Evolutionary conservation across 2,329 filamentous ascomycete genomes (phyloP).

Genomic region (Coniochaeta prunicola): DNA sequence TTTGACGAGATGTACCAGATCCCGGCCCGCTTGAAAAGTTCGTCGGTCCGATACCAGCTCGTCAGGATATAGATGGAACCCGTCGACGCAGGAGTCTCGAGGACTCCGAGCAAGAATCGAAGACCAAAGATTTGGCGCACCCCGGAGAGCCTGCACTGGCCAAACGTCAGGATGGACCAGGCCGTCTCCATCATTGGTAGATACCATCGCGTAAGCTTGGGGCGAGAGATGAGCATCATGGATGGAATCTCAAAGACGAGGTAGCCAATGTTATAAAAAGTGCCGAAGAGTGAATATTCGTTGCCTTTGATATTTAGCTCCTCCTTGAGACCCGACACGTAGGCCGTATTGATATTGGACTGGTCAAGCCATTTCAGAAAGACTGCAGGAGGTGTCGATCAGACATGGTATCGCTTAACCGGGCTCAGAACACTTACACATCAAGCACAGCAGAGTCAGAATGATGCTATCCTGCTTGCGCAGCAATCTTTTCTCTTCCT

Average conservation of each 20-base stretch:
- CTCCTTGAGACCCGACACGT: constrained; percentile 31
- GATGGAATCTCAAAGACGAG: constrained; percentile 16
- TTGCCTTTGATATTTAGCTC: constrained; percentile 24
- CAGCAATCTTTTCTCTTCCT: constrained; percentile 18
- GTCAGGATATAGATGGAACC: constrained; percentile 22
- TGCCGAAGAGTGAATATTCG: constrained; percentile 18
- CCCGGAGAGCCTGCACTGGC: constrained; percentile 10
- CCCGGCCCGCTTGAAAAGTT: constrained; percentile 40
- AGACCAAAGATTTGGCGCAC: constrained; percentile 16
- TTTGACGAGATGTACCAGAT: constrained; percentile 41
- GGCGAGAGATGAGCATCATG: constrained; percentile 17
- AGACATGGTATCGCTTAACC: constrained; percentile 6
- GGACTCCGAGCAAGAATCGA: constrained; percentile 18
- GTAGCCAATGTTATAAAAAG: constrained; percentile 21
- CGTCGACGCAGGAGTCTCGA: constrained; percentile 9
- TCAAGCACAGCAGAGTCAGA: constrained; percentile 14
- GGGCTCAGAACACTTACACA: constrained; percentile 14
- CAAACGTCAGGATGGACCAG: constrained; percentile 9
- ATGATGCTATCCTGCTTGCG: constrained; percentile 21
- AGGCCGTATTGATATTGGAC: constrained; percentile 26
- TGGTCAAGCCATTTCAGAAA: constrained; percentile 19
- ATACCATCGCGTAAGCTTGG: constrained; percentile 2
- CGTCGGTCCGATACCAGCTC: constrained; percentile 25
- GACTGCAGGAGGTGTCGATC: constrained; percentile 29
- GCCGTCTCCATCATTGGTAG: constrained; percentile 1